Base-by-base conservation (phyloP, 2,329 filamentous ascomycete species). In the Phyllosticta citribraziliensis region DNA sequence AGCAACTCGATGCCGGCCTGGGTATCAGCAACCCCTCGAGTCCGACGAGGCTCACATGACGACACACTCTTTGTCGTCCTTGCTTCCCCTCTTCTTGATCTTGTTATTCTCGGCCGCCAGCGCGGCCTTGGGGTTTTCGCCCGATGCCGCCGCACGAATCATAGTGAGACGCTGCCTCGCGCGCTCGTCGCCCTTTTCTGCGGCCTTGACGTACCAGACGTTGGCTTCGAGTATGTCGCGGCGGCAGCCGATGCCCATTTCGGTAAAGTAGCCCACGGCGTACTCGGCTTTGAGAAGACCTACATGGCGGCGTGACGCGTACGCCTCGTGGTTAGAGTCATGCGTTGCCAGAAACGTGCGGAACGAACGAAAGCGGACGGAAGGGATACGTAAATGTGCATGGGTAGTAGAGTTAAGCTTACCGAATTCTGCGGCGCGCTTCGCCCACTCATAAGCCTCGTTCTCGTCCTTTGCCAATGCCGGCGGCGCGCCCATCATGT, bases 121-220 rank as follows among this genome's bases (percentile, higher is more conserved):
- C 10, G 17, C 2, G 11, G 33, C 33, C 33, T 40, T 40, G 11
- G 33, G 33, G 12, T 14, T 60, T 57, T 76, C 78, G 3, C 83
- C 84, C 4, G 82, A 81, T 5, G 92, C 88, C 11, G 94, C 93
- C 9, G 89, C 88, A 64, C 88, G 84, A 64, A 99, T 99, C 51
- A 91, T 89, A 20, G 88, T 85, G 58, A 99, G 80, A 25, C 94
- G 84, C 69, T 94, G 88, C 73, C 88, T 93, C 57, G 94, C 94
- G 62, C 91, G 85, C 68, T 94, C 89, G 69, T 97, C 92, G 55
- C 93, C 94, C 56, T 90, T 84, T 66, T 96, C 93, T 17, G 94
- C 93, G 5, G 94, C 94, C 74, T 89, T 90, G 67, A 99, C 93
- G 72, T 99, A 99, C 93, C 92, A 97, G 33, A 96, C 89, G 70